A percentile compares a stretch with the other conserved stretches of the same genome.
Evolutionary conservation across 75 land plant genomes (phyloP).

Genomic region (Cupressus sempervirens): DNA sequence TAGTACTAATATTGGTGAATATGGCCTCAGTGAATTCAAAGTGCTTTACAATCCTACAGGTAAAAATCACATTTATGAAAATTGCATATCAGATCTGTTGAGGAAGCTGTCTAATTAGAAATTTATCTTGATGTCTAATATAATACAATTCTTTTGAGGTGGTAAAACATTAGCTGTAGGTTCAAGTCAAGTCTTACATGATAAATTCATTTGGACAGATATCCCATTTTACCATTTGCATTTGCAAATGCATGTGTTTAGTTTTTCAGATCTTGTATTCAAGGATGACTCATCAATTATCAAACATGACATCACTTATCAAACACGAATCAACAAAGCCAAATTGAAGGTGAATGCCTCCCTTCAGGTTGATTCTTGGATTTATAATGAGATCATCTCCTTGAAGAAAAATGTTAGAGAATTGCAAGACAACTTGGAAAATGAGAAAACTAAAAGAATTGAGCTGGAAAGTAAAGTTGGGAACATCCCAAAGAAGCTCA

Average conservation of each 20-base stretch:
- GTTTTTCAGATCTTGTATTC: conserved; percentile 79
- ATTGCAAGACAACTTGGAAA: too few relatives aligned
- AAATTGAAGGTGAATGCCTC: too few relatives aligned
- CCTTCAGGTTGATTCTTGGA: too few relatives aligned
- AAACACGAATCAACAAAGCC: too few relatives aligned
- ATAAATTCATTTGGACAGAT: not conserved
- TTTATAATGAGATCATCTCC: too few relatives aligned
- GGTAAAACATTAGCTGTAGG: not conserved
- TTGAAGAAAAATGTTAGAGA: too few relatives aligned
- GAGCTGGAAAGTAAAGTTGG: too few relatives aligned
- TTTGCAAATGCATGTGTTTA: conserved; percentile 12
- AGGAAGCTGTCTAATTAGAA: conserved; percentile 51
- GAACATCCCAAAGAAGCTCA: too few relatives aligned
- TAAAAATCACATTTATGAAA: conserved; percentile 70
- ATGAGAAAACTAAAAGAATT: too few relatives aligned
- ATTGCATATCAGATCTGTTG: conserved; percentile 43
- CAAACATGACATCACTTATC: too few relatives aligned
- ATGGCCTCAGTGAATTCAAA: not conserved
- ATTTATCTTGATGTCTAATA: conserved; percentile 24
- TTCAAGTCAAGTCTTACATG: not conserved
- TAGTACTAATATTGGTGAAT: not conserved
- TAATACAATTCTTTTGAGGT: not conserved
- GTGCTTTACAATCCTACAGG: conserved; percentile 34
- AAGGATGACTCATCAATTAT: too few relatives aligned
- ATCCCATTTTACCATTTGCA: not conserved